phyloP scores from a whole-genome alignment of 2,329 filamentous ascomycete species.

The Decorospora gaudefroyi region DNA sequence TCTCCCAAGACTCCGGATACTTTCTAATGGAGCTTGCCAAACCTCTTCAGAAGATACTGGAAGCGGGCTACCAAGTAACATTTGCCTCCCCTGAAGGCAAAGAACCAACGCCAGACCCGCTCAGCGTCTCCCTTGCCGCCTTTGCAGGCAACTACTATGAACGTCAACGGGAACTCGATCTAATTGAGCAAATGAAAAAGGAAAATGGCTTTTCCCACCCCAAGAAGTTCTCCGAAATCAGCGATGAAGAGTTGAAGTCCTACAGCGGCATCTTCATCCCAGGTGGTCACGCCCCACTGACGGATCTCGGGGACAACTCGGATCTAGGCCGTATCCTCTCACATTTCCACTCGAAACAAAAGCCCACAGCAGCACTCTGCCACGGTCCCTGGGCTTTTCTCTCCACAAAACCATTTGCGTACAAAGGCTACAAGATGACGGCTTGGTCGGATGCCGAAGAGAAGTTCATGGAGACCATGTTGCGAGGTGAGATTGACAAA shows the following conservation, averaged over 20 bases:
- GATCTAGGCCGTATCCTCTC: slow-evolving; percentile 52
- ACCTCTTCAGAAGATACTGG: slow-evolving; percentile 35
- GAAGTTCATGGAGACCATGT: slow-evolving; percentile 52
- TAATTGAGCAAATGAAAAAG: slow-evolving; percentile 53
- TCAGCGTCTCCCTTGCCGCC: slow-evolving; percentile 49
- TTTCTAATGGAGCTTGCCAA: slow-evolving; percentile 45
- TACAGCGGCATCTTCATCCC: slow-evolving; percentile 54
- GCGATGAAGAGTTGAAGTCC: slow-evolving; percentile 47
- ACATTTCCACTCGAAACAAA: slow-evolving; percentile 49
- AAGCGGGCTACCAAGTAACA: slow-evolving; percentile 49
- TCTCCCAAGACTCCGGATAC: slow-evolving; percentile 37
- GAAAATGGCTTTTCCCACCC: slow-evolving; percentile 52
- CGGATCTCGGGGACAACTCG: slow-evolving; percentile 49
- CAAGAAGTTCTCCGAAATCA: slow-evolving; percentile 47
- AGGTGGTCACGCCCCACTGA: slow-evolving; percentile 53
- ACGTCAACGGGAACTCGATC: slow-evolving; percentile 47
- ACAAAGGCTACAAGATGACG: slow-evolving; percentile 54
- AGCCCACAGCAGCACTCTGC: slow-evolving; percentile 54
- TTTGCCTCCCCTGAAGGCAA: slow-evolving; percentile 54
- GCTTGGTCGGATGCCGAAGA: slow-evolving; percentile 54
- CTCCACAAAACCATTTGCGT: slow-evolving; percentile 51
- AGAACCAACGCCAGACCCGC: slow-evolving; percentile 51
- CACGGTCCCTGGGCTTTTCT: slow-evolving; percentile 55
- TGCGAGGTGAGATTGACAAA: slow-evolving; percentile 51
- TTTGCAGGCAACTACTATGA: slow-evolving; percentile 56